Base-by-base conservation (phyloP, 2,329 filamentous ascomycete species). In the Hypoxylon sp. region DNA sequence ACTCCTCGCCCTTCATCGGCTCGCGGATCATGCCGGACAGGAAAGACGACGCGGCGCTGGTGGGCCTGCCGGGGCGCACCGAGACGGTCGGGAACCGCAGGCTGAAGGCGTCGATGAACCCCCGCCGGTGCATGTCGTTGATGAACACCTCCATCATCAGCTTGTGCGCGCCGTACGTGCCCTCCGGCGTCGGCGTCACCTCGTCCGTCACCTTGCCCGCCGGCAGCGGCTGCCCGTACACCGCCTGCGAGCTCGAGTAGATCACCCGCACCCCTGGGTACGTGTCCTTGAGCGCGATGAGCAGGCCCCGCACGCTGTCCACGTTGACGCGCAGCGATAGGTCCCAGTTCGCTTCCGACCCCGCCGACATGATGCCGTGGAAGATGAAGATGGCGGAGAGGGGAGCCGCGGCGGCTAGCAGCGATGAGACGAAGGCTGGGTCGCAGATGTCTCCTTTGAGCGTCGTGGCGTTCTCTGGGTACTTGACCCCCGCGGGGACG, bases 321-420 rank as follows among this genome's bases (percentile, higher is more conserved):
- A 91, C 82, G 76, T 91, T 91, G 56, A 90, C 88, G 44, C 80
- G 81, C 67, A 89, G 81, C 2, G 87, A 88, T 1, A 89, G 80
- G 55, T 87, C 85, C 69, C 87, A 88, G 78, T 90, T 84, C 46
- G 86, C 86, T 78, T 91, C 88, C 15, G 87, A 86, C 5, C 87
- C 88, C 11, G 85, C 85, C 0, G 88, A 90, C 89, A 91, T 91
- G 81, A 91, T 89, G 68, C 89, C 89, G 77, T 91, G 89, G 76
- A 91, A 87, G 72, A 89, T 81, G 79, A 88, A 91, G 64, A 86
- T 82, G 51, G 85, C 85, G 65, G 84, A 81, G 2, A 88, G 79
- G 1, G 84, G 82, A 27, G 80, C 78, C 17, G 83, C 81, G 3
- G 80, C 80, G 0, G 76, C 75, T 13, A 87, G 81, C 1, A 90